Base-by-base conservation (phyloP, 148 eudicot genomes). In the Cornus kousa region DNA sequence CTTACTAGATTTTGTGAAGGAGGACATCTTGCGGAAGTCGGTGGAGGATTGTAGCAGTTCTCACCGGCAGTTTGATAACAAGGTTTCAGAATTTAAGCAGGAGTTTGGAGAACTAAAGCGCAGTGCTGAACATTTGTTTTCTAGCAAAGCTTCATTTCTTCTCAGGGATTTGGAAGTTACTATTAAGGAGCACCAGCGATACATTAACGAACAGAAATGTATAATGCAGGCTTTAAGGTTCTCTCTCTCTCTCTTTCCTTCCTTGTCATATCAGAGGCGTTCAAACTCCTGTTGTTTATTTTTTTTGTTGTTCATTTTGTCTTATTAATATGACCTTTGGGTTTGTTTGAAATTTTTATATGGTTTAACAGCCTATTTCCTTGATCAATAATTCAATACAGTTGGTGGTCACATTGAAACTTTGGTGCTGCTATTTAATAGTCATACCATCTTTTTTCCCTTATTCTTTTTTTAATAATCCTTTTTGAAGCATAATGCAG, bases 221-320 rank as follows among this genome's bases (percentile, higher is more conserved):
- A 94, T 94, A 80, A 91, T 97, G 99, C 98, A 90, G 80, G 88
- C 99, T 79, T 86, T 97, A 75, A 97, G 99, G 98, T 97, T 66
- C 69, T 62, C 78, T 79, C 33, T 74, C 79, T 76, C 33, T 74
- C n/a, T n/a, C n/a, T n/a, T 78, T 76, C 31, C 74, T 24, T 68
- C 24, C 71, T 16, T 59, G 16, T 48, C 35, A 31, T 1, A 35
- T 33, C 16, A 13, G 17, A n/a, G 37, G 31, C 62, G 59, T 67
- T 66, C 32, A 32, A 19, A 12, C 40, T 68, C 23, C 35, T 69
- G 76, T 20, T 35, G 17, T 28, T 70, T 60, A 24, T 64, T 65
- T 28, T 17, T 64, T 28, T 17, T 64, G 40, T 20, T 33, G 46
- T 17, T 74, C 13, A 46, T 43, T 67, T 43, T 65, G 57, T 23